A percentile compares a stretch with the other conserved stretches of the same genome.
Conservation (phyloP, 352 stramenopile genomes). For the Pythium dissimile region DNA sequence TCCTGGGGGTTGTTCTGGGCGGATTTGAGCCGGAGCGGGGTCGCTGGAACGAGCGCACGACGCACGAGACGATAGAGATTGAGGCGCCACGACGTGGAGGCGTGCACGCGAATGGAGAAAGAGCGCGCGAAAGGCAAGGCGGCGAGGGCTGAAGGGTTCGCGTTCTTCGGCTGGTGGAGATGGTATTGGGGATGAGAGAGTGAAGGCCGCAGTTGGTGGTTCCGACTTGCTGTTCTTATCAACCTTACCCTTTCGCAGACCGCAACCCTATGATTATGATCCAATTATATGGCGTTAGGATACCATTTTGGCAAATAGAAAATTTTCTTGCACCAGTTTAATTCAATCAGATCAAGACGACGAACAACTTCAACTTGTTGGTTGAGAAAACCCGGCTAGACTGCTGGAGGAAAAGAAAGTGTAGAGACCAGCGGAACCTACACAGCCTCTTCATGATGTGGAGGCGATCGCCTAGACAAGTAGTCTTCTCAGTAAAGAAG, state of each 20-base stretch:
- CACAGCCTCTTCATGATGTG: too few relatives aligned
- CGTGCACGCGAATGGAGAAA: not conserved
- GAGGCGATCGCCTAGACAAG: too few relatives aligned
- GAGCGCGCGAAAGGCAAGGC: conserved; percentile 1
- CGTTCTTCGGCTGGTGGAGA: not conserved
- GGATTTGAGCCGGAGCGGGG: conserved; percentile 1
- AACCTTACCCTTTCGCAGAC: conserved; percentile 13
- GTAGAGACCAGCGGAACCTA: not conserved
- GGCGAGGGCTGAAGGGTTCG: not conserved
- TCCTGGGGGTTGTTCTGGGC: conserved; percentile 8
- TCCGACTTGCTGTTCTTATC: conserved; percentile 29
- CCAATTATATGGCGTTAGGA: conserved; percentile 30
- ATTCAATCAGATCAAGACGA: conserved; percentile 14
- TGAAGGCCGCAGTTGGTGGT: conserved; percentile 14
- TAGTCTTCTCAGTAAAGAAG: not conserved
- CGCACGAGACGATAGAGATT: not conserved
- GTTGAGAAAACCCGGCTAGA: conserved; percentile 7
- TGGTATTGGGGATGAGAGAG: conserved; percentile 12
- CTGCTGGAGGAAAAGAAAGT: not conserved
- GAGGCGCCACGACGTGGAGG: not conserved
- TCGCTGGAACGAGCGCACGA: not conserved
- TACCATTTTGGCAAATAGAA: not conserved
- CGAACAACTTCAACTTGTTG: conserved; percentile 44
- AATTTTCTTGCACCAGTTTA: conserved; percentile 7
- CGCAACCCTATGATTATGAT: conserved; percentile 13